Percentiles rank a stretch among this genome's conserved stretches.
phyloP scores from a whole-genome alignment of 768 basidiomycete genomes.

The Leccinum subgranulosum region DNA sequence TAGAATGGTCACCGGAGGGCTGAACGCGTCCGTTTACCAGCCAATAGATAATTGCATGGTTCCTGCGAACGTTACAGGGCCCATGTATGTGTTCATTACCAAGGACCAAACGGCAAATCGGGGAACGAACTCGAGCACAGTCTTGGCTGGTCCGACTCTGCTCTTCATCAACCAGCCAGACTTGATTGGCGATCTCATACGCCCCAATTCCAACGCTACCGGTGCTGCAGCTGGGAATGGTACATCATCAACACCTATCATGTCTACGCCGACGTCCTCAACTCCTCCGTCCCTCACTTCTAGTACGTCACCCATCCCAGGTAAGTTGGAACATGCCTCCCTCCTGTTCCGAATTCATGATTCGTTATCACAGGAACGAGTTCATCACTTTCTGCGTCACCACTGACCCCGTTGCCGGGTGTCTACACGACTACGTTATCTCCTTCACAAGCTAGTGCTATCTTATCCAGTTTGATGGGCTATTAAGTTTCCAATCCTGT shows the following conservation, averaged over 20 bases:
- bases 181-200: constrained; percentile 46
- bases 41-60: constrained; percentile 61
- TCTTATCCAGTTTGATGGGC: constrained; percentile 33
- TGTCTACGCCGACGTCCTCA: neutral
- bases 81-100: constrained; percentile 71
- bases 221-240: neutral
- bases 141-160: constrained; percentile 71
- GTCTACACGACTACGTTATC: constrained; percentile 21
- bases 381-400: constrained; percentile 16
- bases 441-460: constrained; percentile 20
- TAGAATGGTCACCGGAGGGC: constrained; percentile 72
- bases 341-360: constrained; percentile 2
- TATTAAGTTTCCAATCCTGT: constrained; percentile 1
- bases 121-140: constrained; percentile 37
- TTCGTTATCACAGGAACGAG: constrained; percentile 8
- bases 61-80: constrained; percentile 67
- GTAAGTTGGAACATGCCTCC: neutral
- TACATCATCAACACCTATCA: neutral
- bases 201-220: constrained; percentile 22
- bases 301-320: neutral
- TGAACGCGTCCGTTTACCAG: constrained; percentile 51
- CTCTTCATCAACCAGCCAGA: constrained; percentile 60
- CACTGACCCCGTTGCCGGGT: neutral
- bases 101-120: constrained; percentile 46
- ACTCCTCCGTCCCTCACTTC: neutral